Evolutionary conservation across 768 basidiomycete species (phyloP).

Genomic region (Psilocybe cyanescens): DNA sequence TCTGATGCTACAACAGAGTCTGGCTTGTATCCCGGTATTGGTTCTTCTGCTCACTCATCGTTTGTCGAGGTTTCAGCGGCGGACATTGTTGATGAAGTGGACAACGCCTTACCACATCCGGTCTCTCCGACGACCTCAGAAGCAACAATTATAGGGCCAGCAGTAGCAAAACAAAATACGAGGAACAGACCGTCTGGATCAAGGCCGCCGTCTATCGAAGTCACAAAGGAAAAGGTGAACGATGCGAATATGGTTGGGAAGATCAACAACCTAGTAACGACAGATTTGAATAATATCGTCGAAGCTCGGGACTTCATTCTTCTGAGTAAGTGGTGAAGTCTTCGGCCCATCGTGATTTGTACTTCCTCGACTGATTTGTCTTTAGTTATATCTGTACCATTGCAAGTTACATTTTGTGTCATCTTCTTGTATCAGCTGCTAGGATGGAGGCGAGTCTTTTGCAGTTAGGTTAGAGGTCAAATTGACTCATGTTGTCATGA

Average conservation of each 20-base stretch:
- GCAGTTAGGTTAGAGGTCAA: no score
- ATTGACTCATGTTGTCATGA: no score
- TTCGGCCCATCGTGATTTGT: neutral
- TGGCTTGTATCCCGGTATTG: no score
- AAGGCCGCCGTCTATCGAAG: neutral
- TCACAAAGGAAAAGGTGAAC: neutral
- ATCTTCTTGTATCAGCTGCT: conserved; percentile 49
- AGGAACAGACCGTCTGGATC: neutral
- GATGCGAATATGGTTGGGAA: conserved; percentile 62
- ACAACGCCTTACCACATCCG: no score
- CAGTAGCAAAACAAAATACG: no score
- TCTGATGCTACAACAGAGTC: neutral
- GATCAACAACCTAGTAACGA: conserved; percentile 77
- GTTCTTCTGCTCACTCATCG: no score
- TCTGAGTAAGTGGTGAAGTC: neutral
- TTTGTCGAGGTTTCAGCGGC: no score
- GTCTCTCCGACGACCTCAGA: no score
- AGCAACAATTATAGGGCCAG: no score
- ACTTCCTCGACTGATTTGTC: conserved; percentile 3
- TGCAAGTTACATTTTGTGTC: conserved; percentile 43
- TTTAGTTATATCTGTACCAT: conserved; percentile 41
- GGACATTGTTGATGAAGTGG: no score
- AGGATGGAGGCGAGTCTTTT: conserved; percentile 43
- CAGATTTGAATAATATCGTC: conserved; percentile 51
- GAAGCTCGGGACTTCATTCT: conserved; percentile 30